Base-by-base conservation (phyloP, 1,139 yeast species). In the Meyerozyma carpophila region DNA sequence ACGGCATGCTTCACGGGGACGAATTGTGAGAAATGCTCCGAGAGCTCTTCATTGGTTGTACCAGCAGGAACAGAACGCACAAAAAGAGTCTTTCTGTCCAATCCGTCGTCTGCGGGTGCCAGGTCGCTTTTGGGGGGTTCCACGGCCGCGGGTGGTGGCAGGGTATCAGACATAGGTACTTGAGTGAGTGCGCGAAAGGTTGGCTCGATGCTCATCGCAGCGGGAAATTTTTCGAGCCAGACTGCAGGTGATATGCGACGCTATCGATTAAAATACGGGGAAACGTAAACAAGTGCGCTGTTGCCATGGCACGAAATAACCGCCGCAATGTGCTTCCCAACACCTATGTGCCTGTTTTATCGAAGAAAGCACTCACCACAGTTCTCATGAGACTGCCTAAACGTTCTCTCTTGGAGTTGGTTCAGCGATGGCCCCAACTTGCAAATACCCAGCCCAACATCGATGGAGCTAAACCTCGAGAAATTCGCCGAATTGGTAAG, bases 1-100 rank as follows among this genome's bases (percentile, higher is more conserved):
- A 90, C 94, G 4, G 98, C 96, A 65, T 93, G 98, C 65, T 85
- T 90, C 11, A 93, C 95, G 4, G 98, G 98, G 1, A 89, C 94
- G 63, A 90, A 84, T 51, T 89, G 89, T 1, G 98, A 85, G 59
- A 93, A 93, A 65, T 75, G 89, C 53, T 84, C 87, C 1, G 93
- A 77, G 41, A 90, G 73, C 55, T 89, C 83, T 47, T 89, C 96
- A 24, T 84, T 79, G 1, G 94, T 84, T 6, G 91, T 95, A 43
- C 80, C 84, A 48, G 74, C 70, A 1, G 98, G 98, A 42, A 93
- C 72, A 5, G 90, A 76, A 49, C 97, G 77, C 28, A 93, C 94
- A 61, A 91, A 93, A 36, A 93, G 71, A 3, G 93, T 84, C 58
- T 78, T 81, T 58, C 79, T 70, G 50, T 79, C 84, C 49, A 78